Base-by-base conservation (phyloP, 2,329 filamentous ascomycete species). In the Talaromyces sp. region DNA sequence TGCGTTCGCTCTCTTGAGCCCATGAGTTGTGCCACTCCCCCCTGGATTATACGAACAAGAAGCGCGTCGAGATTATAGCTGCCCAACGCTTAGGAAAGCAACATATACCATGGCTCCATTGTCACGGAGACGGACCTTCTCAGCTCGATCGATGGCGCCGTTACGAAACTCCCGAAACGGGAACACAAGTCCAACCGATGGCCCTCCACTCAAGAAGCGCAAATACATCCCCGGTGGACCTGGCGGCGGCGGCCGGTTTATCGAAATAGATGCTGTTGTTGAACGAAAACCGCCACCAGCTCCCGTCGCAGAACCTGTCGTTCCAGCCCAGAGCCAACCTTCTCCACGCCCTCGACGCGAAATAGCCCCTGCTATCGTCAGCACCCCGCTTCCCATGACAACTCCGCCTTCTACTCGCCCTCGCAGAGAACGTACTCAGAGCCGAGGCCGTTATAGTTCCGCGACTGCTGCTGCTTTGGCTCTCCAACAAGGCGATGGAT, bases 401-500 rank as follows among this genome's bases (percentile, higher is more conserved):
- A 78, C 77, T 53, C 76, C 78, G 19, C 76, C 76, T 4, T 79
- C 74, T 47, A 75, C 71, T 67, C 78, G 78, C 66, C 74, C 77
- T 6, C 74, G 77, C 67, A 75, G 81, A 66, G 79, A 80, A 43
- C 80, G 78, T 69, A 78, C 73, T 61, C 76, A 77, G 67, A 76
- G 71, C 59, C 83, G 84, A 71, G 91, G 91, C 76, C 86, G 91
- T 69, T 96, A 91, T 78, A 92, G 90, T 72, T 94, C 91, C 54
- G 92, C 87, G 34, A 80, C 90, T n/a, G 92, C 94, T 13, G 93
- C 93, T 31, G 91, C 93, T 27, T 92, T 93, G 60, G 93, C 92
- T 5, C 90, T 95, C 66, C 91, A 92, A 70, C 93, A 97, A 75
- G 93, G 89, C 72, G 95, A 98, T 81, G 93, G 94, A 60, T 98